Conservation (phyloP, 2,329 filamentous ascomycete genomes). For the Aureobasidium sp. region DNA sequence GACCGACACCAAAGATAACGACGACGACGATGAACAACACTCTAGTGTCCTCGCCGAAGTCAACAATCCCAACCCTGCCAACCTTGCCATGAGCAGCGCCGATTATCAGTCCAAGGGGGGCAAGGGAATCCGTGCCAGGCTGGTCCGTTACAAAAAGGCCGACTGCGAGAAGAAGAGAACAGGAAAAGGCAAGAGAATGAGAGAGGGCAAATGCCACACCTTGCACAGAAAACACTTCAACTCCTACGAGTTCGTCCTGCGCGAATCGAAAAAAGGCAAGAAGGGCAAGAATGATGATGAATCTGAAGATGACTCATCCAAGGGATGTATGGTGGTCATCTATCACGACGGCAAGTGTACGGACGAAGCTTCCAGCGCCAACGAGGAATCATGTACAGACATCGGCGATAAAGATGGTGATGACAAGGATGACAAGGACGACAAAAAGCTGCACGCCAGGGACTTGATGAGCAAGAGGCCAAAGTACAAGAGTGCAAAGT, state of each 20-base stretch:
- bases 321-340: not conserved
- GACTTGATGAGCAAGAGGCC: not conserved
- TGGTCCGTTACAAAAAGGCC: not conserved
- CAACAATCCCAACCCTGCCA: not conserved
- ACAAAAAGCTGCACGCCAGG: not conserved
- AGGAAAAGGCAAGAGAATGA: not conserved
- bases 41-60: not conserved
- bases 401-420: not conserved
- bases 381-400: not conserved
- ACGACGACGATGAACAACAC: not conserved
- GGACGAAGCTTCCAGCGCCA: not conserved
- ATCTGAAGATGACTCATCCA: not conserved
- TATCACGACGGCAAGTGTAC: not conserved
- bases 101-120: not conserved
- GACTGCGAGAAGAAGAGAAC: not conserved
- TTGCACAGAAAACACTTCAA: not conserved
- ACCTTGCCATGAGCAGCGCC: not conserved
- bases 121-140: not conserved
- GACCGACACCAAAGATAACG: not conserved
- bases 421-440: not conserved
- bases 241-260: not conserved
- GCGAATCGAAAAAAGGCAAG: not conserved
- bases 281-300: not conserved
- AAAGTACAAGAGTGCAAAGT: not conserved
- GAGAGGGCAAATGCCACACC: not conserved